phyloP scores from a whole-genome alignment of 2,329 filamentous ascomycete species.

The Botrytis hyacinthi region DNA sequence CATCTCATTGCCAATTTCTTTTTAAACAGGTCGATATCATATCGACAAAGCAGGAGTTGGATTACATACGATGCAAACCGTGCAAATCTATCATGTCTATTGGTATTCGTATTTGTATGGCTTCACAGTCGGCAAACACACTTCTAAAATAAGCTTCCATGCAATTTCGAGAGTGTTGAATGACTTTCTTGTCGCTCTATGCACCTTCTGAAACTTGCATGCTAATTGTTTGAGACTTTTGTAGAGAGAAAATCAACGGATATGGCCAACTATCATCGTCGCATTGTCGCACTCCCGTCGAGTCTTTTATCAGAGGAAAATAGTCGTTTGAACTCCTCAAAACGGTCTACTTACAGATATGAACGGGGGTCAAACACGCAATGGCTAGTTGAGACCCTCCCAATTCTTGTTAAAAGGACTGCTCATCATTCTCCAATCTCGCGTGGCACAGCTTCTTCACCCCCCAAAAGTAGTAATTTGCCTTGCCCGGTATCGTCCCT shows the following conservation, averaged over 20 bases:
- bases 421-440: background rate
- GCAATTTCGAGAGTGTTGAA: background rate
- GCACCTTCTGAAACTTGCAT: background rate
- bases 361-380: background rate
- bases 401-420: background rate
- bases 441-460: background rate
- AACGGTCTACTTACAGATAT: background rate
- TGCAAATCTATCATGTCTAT: background rate
- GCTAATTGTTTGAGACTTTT: background rate
- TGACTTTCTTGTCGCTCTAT: background rate
- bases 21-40: background rate
- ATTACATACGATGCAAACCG: background rate
- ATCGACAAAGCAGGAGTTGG: background rate
- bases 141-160: background rate
- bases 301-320: background rate
- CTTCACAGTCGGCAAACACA: background rate
- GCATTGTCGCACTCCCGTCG: background rate
- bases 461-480: background rate
- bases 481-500: background rate
- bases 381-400: background rate
- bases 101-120: background rate
- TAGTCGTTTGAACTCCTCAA: background rate
- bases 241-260: background rate
- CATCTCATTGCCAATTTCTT: background rate
- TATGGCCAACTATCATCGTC: slow-evolving; percentile 4